A percentile compares a stretch with the other conserved stretches of the same genome.
Evolutionary conservation across 805 yeast species (phyloP).

Genomic region (Schwanniomyces polymorphus): DNA sequence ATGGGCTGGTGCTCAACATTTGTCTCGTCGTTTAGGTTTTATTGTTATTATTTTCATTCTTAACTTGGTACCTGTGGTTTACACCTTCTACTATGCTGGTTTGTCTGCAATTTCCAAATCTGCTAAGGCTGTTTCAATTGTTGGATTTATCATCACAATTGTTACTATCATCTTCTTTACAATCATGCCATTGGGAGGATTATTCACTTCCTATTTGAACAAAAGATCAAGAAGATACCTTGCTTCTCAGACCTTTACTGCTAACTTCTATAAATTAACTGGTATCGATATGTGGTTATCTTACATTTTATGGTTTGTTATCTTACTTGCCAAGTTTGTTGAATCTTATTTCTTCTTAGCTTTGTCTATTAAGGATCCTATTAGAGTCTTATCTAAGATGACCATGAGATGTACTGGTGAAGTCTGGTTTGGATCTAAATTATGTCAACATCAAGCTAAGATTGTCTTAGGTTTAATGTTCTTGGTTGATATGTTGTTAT

Average conservation of each 20-base stretch:
- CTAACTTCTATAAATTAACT: constrained; percentile 73
- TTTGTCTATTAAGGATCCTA: constrained; percentile 89
- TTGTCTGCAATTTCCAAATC: constrained; percentile 63
- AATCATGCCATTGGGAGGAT: constrained; percentile 94
- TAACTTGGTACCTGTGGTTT: constrained; percentile 85
- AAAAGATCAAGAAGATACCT: constrained; percentile 84
- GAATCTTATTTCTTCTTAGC: constrained; percentile 95
- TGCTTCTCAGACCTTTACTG: constrained; percentile 94
- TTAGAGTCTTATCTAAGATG: constrained; percentile 81
- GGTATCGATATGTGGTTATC: constrained; percentile 98
- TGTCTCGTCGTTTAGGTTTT: constrained; percentile 83
- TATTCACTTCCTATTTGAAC: constrained; percentile 90
- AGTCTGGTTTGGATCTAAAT: constrained; percentile 71
- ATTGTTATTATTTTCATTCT: constrained; percentile 61
- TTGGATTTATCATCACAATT: constrained; percentile 85
- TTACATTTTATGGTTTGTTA: constrained; percentile 84
- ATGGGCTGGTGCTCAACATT: constrained; percentile 99
- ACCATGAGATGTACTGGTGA: constrained; percentile 96
- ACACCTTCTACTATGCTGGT: constrained; percentile 80
- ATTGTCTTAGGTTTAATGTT: constrained; percentile 91
- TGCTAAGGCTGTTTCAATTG: constrained; percentile 77
- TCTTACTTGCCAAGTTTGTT: constrained; percentile 81
- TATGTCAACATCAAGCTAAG: constrained; percentile 85
- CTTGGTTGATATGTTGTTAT: constrained; percentile 87
- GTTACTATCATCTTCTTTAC: constrained; percentile 84